A percentile compares a stretch with the other conserved stretches of the same genome.
Evolutionary conservation across 2,329 filamentous ascomycete genomes (phyloP).

Genomic region (Mariannaea sp.): DNA sequence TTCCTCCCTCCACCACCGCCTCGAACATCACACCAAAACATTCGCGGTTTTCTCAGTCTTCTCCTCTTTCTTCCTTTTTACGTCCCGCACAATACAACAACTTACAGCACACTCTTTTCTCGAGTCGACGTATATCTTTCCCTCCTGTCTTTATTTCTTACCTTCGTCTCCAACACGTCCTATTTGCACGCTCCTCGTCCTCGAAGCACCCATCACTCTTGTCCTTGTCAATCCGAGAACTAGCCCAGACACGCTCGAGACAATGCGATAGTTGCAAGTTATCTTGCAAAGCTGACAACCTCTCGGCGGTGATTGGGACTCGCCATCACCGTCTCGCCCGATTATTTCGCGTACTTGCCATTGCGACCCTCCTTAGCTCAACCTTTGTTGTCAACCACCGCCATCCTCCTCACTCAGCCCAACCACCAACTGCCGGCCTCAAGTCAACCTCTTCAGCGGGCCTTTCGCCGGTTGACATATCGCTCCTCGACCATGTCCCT

Average conservation of each 20-base stretch:
- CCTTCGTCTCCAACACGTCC: not conserved
- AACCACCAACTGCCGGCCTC: constrained; percentile 10
- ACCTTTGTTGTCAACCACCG: not conserved
- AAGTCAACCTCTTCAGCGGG: constrained; percentile 1
- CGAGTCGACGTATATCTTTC: not conserved
- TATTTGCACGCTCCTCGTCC: constrained; percentile 18
- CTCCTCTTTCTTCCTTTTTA: constrained; percentile 6
- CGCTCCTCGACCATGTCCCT: constrained; percentile 41
- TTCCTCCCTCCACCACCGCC: constrained; percentile 18
- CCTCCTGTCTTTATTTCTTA: not conserved
- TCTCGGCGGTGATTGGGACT: constrained; percentile 34
- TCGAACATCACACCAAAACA: constrained; percentile 14
- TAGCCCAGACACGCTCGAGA: constrained; percentile 31
- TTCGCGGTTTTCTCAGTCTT: constrained; percentile 19
- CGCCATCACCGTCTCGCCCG: constrained; percentile 30
- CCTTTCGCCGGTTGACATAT: constrained; percentile 16
- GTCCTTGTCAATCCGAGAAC: constrained; percentile 18
- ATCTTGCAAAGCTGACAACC: constrained; percentile 30
- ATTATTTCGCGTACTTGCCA: not conserved
- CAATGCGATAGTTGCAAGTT: constrained; percentile 36
- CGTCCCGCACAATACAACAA: not conserved
- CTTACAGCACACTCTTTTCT: not conserved
- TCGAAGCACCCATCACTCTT: constrained; percentile 19
- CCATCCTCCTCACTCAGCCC: constrained; percentile 1
- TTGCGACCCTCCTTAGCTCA: not conserved